Percentiles rank a stretch among this genome's conserved stretches.
phyloP scores from a whole-genome alignment of 2,329 filamentous ascomycete species.

The Leptoxyphium fumago region DNA sequence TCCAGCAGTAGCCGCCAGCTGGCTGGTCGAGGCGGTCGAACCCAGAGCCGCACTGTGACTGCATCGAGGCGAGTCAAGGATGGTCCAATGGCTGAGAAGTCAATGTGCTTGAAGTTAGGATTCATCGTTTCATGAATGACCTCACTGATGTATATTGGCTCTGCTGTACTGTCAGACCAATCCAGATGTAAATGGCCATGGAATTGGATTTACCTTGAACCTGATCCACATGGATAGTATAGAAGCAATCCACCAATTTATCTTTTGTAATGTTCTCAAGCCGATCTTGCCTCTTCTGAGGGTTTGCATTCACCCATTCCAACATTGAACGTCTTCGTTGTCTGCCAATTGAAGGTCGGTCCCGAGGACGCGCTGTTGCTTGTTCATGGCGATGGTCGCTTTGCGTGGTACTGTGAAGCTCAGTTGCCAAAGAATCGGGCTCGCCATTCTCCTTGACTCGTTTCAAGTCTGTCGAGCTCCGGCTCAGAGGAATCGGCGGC shows the following conservation, averaged over 20 bases:
- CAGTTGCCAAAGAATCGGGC: background rate
- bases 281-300: constrained; percentile 52
- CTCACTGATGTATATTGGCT: constrained; percentile 86
- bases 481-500: constrained; percentile 38
- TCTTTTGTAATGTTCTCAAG: constrained; percentile 58
- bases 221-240: constrained; percentile 59
- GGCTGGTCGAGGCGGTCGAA: constrained; percentile 38
- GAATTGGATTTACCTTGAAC: constrained; percentile 24
- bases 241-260: constrained; percentile 75
- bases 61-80: constrained; percentile 49
- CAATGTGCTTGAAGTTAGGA: constrained; percentile 77
- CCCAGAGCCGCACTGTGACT: constrained; percentile 62
- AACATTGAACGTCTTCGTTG: constrained; percentile 44
- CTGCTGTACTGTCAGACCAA: constrained; percentile 18
- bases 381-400: too few relatives aligned
- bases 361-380: background rate
- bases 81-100: constrained; percentile 50
- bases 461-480: constrained; percentile 42
- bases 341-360: constrained; percentile 24
- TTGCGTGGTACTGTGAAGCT: too few relatives aligned
- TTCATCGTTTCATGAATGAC: constrained; percentile 68
- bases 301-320: constrained; percentile 47
- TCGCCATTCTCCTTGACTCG: constrained; percentile 15
- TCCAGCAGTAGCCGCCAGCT: constrained; percentile 54
- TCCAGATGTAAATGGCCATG: background rate